Evolutionary conservation across 371 early-diverging fungal species (phyloP).

Genomic region (Antonospora locustae): DNA sequence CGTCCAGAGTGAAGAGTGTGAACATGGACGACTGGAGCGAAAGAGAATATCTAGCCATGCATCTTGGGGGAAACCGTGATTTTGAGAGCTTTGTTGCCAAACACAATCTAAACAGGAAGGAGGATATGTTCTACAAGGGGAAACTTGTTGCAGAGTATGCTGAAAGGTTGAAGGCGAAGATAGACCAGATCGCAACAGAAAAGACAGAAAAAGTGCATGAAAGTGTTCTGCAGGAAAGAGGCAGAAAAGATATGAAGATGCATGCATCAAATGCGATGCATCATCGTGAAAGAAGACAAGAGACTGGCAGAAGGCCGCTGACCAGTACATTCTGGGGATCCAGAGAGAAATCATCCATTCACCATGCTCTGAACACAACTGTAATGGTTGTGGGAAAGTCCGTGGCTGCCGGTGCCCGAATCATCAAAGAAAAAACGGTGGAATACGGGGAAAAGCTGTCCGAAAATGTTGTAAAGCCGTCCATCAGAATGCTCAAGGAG

Average conservation of each 20-base stretch:
- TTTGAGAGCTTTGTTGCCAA: conserved; percentile 38
- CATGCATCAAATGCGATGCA: not conserved
- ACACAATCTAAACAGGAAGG: conserved; percentile 15
- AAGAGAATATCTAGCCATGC: conserved; percentile 32
- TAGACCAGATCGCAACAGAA: conserved; percentile 26
- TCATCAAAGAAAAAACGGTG: conserved; percentile 15
- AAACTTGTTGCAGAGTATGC: conserved; percentile 34
- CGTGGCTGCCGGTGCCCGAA: conserved; percentile 10
- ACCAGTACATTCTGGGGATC: not conserved
- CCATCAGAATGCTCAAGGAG: not conserved
- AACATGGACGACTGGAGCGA: conserved; percentile 51
- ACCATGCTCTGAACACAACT: not conserved
- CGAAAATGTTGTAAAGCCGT: not conserved
- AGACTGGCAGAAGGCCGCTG: not conserved
- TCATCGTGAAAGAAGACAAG: not conserved
- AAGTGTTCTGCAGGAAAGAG: not conserved
- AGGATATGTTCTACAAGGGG: conserved; percentile 37
- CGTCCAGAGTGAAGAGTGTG: conserved; percentile 84
- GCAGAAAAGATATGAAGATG: not conserved
- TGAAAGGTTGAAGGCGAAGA: conserved; percentile 24
- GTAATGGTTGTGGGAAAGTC: conserved; percentile 12
- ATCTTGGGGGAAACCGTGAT: conserved; percentile 48
- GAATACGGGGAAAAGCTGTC: conserved; percentile 2
- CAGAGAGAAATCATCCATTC: not conserved
- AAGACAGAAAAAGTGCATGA: not conserved